Evolutionary conservation across 495 filamentous ascomycete genomes (phyloP).

Genomic region (Diplogelasinospora grovesii): DNA sequence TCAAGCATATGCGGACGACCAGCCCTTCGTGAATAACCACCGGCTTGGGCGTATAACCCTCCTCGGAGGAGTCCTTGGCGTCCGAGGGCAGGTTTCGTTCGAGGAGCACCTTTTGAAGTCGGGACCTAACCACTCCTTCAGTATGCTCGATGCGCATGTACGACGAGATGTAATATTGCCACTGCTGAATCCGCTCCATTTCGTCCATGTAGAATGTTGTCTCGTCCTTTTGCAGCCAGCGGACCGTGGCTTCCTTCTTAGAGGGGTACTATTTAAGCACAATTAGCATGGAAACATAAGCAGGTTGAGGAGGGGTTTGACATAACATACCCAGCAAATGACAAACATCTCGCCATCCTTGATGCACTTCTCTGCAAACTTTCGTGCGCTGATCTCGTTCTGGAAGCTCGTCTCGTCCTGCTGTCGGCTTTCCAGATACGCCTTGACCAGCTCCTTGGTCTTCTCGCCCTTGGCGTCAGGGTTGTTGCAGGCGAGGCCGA

Average conservation of each 20-base stretch:
- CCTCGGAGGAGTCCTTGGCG: slow-evolving; percentile 37
- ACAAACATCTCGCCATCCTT: slow-evolving; percentile 88
- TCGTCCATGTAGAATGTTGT: slow-evolving; percentile 66
- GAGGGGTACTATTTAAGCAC: slow-evolving; percentile 44
- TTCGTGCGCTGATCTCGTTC: slow-evolving; percentile 77
- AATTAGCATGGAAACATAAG: background rate
- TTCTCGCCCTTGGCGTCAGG: slow-evolving; percentile 78
- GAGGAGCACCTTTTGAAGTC: slow-evolving; percentile 60
- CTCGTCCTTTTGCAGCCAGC: slow-evolving; percentile 73
- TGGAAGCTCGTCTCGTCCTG: slow-evolving; percentile 76
- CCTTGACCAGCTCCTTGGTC: slow-evolving; percentile 74
- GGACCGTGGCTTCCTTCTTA: slow-evolving; percentile 54
- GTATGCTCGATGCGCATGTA: slow-evolving; percentile 84
- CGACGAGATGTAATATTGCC: slow-evolving; percentile 91
- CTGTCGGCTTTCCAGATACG: slow-evolving; percentile 74
- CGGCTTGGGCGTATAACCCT: slow-evolving; percentile 44
- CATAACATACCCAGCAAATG: slow-evolving; percentile 68
- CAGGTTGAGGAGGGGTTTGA: background rate
- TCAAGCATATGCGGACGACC: slow-evolving; percentile 69
- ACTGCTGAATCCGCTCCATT: slow-evolving; percentile 53
- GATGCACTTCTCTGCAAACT: slow-evolving; percentile 76
- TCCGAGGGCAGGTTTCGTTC: slow-evolving; percentile 65
- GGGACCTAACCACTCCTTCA: slow-evolving; percentile 65
- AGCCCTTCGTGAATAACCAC: slow-evolving; percentile 67
- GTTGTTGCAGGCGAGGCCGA: slow-evolving; percentile 65